phyloP scores from a whole-genome alignment of 176 grass and related monocot genomes.

The Hordeum vulgare region DNA sequence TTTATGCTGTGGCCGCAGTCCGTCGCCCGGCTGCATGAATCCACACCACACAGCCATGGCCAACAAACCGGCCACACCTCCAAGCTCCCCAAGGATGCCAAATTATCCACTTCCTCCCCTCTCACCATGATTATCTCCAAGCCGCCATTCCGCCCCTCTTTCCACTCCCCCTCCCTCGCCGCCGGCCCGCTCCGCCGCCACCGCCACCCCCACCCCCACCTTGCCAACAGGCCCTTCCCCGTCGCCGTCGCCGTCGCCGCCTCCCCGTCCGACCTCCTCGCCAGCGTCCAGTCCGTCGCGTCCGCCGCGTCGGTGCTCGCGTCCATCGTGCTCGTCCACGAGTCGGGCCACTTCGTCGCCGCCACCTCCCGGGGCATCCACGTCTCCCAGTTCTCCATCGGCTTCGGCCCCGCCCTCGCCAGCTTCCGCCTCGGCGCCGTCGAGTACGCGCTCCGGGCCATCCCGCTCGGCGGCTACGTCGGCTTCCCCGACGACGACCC shows the following conservation, averaged over 20 bases:
- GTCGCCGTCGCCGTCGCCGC: not conserved
- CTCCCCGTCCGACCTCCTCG: conserved; percentile 20
- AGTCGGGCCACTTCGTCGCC: conserved; percentile 84
- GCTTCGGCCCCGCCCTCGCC: conserved; percentile 77
- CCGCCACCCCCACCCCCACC: conserved; percentile 1
- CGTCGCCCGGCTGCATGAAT: not conserved
- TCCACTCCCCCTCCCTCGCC: conserved; percentile 1
- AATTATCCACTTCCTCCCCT: conserved; percentile 31
- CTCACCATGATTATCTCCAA: conserved; percentile 29
- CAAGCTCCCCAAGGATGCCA: conserved; percentile 35
- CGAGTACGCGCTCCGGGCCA: conserved; percentile 88
- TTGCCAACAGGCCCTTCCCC: conserved; percentile 5
- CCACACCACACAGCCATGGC: conserved; percentile 9
- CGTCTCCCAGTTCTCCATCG: conserved; percentile 88
- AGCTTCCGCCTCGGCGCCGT: conserved; percentile 64
- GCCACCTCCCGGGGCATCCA: conserved; percentile 75
- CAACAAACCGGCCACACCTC: conserved; percentile 6
- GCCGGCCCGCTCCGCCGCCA: not conserved
- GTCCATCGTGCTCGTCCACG: conserved; percentile 83
- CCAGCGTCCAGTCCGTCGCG: conserved; percentile 53
- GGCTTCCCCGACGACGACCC: conserved; percentile 99
- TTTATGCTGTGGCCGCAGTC: not conserved
- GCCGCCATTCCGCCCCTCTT: not conserved
- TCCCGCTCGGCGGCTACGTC: conserved; percentile 92
- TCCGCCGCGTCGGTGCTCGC: conserved; percentile 81